phyloP scores from a whole-genome alignment of 495 filamentous ascomycete genomes.

The Lepraria neglecta region DNA sequence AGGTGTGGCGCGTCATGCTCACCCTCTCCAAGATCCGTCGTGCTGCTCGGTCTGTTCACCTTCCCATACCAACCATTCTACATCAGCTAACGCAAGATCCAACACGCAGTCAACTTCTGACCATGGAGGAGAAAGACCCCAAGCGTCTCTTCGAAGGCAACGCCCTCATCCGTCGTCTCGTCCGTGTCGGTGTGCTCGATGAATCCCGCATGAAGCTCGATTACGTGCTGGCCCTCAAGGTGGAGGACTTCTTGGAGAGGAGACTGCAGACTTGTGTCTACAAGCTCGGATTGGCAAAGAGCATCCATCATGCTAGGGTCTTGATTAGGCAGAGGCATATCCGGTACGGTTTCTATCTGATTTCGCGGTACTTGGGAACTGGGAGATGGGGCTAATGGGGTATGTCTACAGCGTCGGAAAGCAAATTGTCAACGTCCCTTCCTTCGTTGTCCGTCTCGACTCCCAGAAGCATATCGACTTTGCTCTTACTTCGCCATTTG shows the following conservation, averaged over 20 bases:
- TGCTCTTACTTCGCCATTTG: conserved; percentile 91
- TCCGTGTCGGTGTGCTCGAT: conserved; percentile 98
- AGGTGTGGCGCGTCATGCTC: conserved; percentile 99
- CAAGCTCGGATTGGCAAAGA: conserved; percentile 99
- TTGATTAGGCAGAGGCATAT: conserved; percentile 98
- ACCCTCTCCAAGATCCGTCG: conserved; percentile 99
- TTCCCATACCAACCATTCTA: conserved; percentile 12
- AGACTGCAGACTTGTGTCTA: conserved; percentile 98
- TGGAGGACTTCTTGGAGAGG: conserved; percentile 99
- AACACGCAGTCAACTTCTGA: conserved; percentile 82
- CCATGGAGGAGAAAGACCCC: conserved; percentile 99
- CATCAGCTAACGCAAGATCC: neutral
- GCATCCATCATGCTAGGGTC: conserved; percentile 99
- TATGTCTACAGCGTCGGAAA: conserved; percentile 67
- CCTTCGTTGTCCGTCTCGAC: conserved; percentile 98
- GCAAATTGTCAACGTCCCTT: conserved; percentile 99
- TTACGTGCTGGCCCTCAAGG: conserved; percentile 98
- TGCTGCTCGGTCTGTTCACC: conserved; percentile 79
- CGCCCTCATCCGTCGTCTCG: conserved; percentile 98
- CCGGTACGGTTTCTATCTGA: conserved; percentile 45
- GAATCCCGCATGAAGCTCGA: conserved; percentile 99
- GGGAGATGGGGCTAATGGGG: neutral
- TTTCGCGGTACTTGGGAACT: neutral
- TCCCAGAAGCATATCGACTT: conserved; percentile 99
- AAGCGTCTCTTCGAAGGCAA: conserved; percentile 99